Evolutionary conservation across 495 filamentous ascomycete genomes (phyloP).

Genomic region (Penicillium chermesinum): DNA sequence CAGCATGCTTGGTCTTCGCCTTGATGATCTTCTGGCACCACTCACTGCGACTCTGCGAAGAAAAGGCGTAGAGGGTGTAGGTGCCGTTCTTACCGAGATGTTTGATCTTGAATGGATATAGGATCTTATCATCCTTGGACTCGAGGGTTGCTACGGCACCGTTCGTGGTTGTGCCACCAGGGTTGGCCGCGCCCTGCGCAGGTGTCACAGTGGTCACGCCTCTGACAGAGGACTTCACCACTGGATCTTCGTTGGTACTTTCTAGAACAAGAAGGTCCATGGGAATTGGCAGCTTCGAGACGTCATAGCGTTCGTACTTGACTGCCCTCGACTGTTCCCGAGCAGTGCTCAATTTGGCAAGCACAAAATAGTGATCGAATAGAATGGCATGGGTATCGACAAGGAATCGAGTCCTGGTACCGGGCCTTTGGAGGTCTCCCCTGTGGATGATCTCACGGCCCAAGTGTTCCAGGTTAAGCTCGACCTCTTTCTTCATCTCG

Average conservation of each 20-base stretch:
- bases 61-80: conserved; percentile 82
- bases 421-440: conserved; percentile 84
- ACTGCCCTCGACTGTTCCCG: conserved; percentile 59
- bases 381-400: conserved; percentile 88
- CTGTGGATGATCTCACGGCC: conserved; percentile 84
- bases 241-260: conserved; percentile 83
- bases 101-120: conserved; percentile 94
- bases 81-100: conserved; percentile 81
- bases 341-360: conserved; percentile 72
- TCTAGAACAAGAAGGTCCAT: conserved; percentile 95
- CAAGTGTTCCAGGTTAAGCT: conserved; percentile 85
- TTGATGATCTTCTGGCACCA: conserved; percentile 94
- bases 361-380: conserved; percentile 93
- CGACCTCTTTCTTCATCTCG: conserved; percentile 76
- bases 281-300: conserved; percentile 92
- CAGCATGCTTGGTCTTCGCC: conserved; percentile 89
- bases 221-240: conserved; percentile 72
- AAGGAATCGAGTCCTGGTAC: conserved; percentile 78
- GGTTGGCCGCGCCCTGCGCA: conserved; percentile 52
- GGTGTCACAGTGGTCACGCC: conserved; percentile 59
- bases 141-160: conserved; percentile 51
- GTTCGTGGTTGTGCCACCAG: conserved; percentile 48
- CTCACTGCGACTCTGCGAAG: conserved; percentile 65
- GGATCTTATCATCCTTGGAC: conserved; percentile 67
- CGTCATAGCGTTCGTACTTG: conserved; percentile 86